Base-by-base conservation (phyloP, 192 early-diverging fungal genomes). In the Entomortierella chlamydospora region DNA sequence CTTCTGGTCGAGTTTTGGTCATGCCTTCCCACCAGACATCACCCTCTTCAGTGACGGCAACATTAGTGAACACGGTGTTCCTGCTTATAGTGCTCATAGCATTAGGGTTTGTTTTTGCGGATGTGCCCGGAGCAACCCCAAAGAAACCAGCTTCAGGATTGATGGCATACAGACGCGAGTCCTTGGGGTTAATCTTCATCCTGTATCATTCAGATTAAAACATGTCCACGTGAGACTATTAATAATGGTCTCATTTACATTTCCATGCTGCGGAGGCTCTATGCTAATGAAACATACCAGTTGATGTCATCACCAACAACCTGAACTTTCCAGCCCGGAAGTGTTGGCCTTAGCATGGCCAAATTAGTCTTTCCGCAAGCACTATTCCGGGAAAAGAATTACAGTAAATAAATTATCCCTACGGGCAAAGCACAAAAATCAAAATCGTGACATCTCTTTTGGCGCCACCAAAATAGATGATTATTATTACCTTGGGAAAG, bases 111-210 rank as follows among this genome's bases (percentile, higher is more conserved):
- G 76, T 79, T 41, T 79, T 79, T 33, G 30, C 76, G 0, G 76
- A 79, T 20, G 76, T 79, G 15, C 76, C 76, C n/a, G 76, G 76
- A 2, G 76, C 76, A 23, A 79, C 76, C 13, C 76, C 76, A 79
- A 79, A 79, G 76, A 79, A 79, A 52, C 76, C 76, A 47, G 76
- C 76, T 70, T 79, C 76, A 22, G 76, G 76, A 41, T 79, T 79
- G 43, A 79, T 79, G 5, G 76, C 76, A 56, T 79, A 79, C 28
- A 79, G 52, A n/a, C 68, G 61, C 26, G 68, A 70, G 50, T 79
- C 76, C 33, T 61, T 57, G 5, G 61, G 62, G 42, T 65, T 79
- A 51, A 68, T 55, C 39, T 70, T 79, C 76, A 79, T 79, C 76
- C 76, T 77, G 61, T 25, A n/a, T 47, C 45, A 31, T 18, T 39